Evolutionary conservation across 1,139 yeast genomes (phyloP).

Genomic region (Insectozyma bohioensis): DNA sequence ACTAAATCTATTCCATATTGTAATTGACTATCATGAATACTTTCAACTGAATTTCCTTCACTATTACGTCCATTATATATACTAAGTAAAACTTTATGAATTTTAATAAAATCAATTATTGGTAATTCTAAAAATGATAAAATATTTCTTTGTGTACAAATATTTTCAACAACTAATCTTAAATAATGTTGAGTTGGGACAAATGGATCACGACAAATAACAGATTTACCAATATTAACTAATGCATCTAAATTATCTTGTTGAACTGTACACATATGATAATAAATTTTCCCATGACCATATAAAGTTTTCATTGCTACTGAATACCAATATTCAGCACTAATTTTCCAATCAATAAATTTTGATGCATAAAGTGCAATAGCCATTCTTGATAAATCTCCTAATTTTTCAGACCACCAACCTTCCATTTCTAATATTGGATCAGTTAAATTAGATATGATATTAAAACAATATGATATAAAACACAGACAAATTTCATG

Average conservation of each 20-base stretch:
- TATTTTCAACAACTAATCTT: slow-evolving; percentile 73
- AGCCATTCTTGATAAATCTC: slow-evolving; percentile 81
- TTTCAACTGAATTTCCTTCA: slow-evolving; percentile 18
- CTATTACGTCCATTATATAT: slow-evolving; percentile 47
- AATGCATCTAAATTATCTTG: slow-evolving; percentile 77
- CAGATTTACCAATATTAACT: slow-evolving; percentile 75
- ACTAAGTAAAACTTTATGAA: slow-evolving; percentile 58
- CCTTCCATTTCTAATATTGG: slow-evolving; percentile 60
- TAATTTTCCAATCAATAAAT: slow-evolving; percentile 76
- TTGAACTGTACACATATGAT: slow-evolving; percentile 82
- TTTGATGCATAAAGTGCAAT: slow-evolving; percentile 75
- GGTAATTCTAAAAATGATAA: slow-evolving; percentile 57
- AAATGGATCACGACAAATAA: slow-evolving; percentile 76
- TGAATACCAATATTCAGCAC: slow-evolving; percentile 78
- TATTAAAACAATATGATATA: slow-evolving; percentile 51
- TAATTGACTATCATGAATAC: slow-evolving; percentile 42
- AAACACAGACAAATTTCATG: slow-evolving; percentile 51
- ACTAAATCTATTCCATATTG: slow-evolving; percentile 64
- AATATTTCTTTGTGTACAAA: slow-evolving; percentile 69
- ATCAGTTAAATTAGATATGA: slow-evolving; percentile 53
- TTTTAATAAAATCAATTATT: slow-evolving; percentile 64
- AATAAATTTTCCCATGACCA: slow-evolving; percentile 78
- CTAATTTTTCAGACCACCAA: slow-evolving; percentile 78
- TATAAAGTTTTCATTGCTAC: slow-evolving; percentile 67
- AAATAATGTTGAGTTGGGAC: slow-evolving; percentile 79